Percentiles rank a stretch among this genome's conserved stretches.
Evolutionary conservation across 495 filamentous ascomycete genomes (phyloP).

Genomic region (Paragyromitra xinjiangensis): DNA sequence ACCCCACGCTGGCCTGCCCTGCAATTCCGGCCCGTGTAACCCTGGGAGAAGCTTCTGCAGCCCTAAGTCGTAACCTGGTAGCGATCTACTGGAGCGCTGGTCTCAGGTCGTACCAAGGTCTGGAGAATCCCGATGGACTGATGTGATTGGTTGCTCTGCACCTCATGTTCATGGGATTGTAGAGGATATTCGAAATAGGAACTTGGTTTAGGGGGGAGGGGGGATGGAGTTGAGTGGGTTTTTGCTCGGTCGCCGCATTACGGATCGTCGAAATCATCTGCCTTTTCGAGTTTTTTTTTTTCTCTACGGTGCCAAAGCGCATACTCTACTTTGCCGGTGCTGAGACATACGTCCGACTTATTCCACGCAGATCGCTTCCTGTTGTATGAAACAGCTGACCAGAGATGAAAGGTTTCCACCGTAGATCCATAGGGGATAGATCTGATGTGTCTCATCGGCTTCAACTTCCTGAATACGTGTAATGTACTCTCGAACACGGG

Average conservation of each 20-base stretch:
- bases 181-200: background rate
- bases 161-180: background rate
- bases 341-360: constrained; percentile 2
- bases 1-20: background rate
- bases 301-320: background rate
- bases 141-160: background rate
- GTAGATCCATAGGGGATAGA: constrained; percentile 15
- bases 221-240: background rate
- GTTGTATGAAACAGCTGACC: constrained; percentile 10
- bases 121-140: background rate
- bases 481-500: background rate
- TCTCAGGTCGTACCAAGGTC: constrained; percentile 7
- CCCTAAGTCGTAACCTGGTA: constrained; percentile 44
- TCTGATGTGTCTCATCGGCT: constrained; percentile 31
- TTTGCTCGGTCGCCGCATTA: background rate
- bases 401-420: background rate
- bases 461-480: constrained; percentile 2
- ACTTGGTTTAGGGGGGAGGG: background rate
- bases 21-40: constrained; percentile 18
- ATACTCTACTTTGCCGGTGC: background rate
- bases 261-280: background rate
- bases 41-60: constrained; percentile 34
- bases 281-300: background rate
- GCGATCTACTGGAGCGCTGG: constrained; percentile 6
- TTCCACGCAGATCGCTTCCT: constrained; percentile 9